Evolutionary conservation across 306 rosid species (phyloP).

Genomic region (Prunus davidiana): DNA sequence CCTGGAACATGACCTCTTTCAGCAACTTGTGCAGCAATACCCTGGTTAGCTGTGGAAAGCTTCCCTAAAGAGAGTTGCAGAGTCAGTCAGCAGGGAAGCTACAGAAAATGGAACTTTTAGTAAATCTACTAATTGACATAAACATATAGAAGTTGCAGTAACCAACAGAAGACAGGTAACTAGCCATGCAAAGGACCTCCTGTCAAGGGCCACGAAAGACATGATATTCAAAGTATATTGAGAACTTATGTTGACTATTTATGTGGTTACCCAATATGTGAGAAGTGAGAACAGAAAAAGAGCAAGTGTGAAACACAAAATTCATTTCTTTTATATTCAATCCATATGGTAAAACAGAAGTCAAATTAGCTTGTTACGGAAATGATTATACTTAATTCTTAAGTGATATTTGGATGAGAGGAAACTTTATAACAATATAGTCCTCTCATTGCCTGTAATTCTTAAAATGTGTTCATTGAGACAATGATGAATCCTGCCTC

Average conservation of each 20-base stretch:
- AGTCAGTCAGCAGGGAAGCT: constrained; percentile 9
- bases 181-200: not conserved
- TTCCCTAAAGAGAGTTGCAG: constrained; percentile 11
- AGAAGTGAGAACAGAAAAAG: not conserved
- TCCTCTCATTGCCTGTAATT: not conserved
- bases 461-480: not conserved
- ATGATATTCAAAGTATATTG: not conserved
- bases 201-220: not conserved
- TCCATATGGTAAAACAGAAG: not conserved
- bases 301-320: not conserved
- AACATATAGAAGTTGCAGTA: not conserved
- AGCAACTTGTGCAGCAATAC: constrained; percentile 1
- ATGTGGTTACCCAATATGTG: not conserved
- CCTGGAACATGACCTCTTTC: not conserved
- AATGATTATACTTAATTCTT: not conserved
- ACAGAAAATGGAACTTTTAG: constrained; percentile 2
- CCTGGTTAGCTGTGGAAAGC: constrained; percentile 2
- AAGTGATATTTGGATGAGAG: not conserved
- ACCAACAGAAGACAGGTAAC: not conserved
- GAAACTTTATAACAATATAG: not conserved
- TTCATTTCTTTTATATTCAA: not conserved
- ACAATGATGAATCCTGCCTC: not conserved
- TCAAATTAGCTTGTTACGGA: not conserved
- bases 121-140: not conserved
- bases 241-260: not conserved